These are phyloP conservation scores for Backusella psychrophila DNA, from an alignment of 192 early-diverging fungal species.

Conservation along the genomic window DNA sequence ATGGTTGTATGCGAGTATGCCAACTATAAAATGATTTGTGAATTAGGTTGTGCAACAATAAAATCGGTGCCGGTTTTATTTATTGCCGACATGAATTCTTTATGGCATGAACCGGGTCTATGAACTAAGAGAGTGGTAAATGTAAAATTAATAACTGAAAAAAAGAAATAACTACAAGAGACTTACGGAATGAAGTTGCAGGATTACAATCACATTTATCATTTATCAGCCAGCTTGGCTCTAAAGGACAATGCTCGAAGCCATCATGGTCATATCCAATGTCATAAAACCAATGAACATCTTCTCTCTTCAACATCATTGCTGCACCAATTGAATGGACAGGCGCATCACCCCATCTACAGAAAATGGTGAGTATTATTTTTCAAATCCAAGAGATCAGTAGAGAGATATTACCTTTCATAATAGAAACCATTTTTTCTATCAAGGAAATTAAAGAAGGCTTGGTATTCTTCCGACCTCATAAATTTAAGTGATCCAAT, in stretches of 20 bases:
- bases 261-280: conserved; percentile 60
- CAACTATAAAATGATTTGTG: background rate
- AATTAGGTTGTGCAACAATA: conserved; percentile 12
- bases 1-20: background rate
- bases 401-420: conserved; percentile 31
- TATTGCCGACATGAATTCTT: conserved; percentile 7
- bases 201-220: conserved; percentile 57
- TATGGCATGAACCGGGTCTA: conserved; percentile 10
- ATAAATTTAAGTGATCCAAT: conserved; percentile 51
- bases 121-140: background rate
- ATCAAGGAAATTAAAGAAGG: conserved; percentile 72
- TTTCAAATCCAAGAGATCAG: background rate
- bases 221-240: conserved; percentile 35
- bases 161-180: background rate
- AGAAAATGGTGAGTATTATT: conserved; percentile 19
- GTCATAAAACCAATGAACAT: conserved; percentile 70
- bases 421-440: conserved; percentile 80
- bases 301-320: conserved; percentile 49
- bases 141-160: background rate
- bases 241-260: conserved; percentile 41
- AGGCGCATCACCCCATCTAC: conserved; percentile 70
- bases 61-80: conserved; percentile 10
- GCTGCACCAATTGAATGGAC: conserved; percentile 62
- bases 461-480: conserved; percentile 59
- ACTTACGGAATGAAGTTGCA: conserved; percentile 40